Evolutionary conservation across 1,284 basidiomycete genomes (phyloP).

Genomic region (Ganoderma multipileum): DNA sequence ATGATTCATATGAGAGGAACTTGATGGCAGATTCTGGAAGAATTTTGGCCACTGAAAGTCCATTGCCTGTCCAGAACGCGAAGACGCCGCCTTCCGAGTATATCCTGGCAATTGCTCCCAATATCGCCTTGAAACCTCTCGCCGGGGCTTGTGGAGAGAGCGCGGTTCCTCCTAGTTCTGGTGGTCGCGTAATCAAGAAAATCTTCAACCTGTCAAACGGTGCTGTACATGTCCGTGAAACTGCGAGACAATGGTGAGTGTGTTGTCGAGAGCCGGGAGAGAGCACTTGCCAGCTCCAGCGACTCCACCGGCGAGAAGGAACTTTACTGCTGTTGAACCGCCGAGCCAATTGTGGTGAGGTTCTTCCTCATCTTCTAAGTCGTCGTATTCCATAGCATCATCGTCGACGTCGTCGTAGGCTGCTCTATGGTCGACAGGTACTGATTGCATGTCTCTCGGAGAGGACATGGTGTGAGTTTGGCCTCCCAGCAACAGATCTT

Average conservation of each 20-base stretch:
- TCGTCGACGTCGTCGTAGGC: conserved; percentile 45
- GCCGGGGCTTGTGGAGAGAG: conserved; percentile 53
- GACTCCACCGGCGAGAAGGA: conserved; percentile 92
- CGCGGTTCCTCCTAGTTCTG: conserved; percentile 66
- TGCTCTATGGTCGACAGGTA: conserved; percentile 38
- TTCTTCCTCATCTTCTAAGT: conserved; percentile 59
- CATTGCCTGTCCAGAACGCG: conserved; percentile 95
- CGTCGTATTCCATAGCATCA: conserved; percentile 45
- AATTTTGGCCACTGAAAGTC: conserved; percentile 88
- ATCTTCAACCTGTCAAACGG: conserved; percentile 98
- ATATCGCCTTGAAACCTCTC: conserved; percentile 74
- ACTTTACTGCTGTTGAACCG: conserved; percentile 82
- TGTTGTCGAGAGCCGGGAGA: background rate
- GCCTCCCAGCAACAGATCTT: conserved; percentile 52
- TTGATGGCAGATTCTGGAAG: conserved; percentile 99
- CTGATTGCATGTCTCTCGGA: conserved; percentile 33
- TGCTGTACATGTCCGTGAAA: conserved; percentile 95
- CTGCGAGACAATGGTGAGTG: conserved; percentile 46
- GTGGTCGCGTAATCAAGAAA: conserved; percentile 90
- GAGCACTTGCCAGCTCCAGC: conserved; percentile 85
- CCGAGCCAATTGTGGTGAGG: conserved; percentile 72
- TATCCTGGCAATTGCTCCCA: conserved; percentile 77
- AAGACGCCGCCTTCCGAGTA: conserved; percentile 88
- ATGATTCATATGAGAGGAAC: conserved; percentile 95
- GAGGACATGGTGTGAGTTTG: conserved; percentile 30